Conservation (phyloP, 345 rosid genomes). For the Hibiscus syriacus region DNA sequence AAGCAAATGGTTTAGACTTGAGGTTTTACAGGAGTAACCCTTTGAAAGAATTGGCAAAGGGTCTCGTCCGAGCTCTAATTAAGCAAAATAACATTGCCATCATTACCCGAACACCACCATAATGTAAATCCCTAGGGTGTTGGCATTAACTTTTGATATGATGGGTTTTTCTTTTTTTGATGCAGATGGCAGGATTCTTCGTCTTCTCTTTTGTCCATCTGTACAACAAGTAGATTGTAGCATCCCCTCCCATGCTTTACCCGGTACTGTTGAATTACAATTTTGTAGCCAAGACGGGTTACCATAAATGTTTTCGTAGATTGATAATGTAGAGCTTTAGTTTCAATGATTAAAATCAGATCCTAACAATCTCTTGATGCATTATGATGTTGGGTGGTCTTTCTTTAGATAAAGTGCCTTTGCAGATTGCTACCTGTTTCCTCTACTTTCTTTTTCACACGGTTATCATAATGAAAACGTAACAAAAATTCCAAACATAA, state of each 20-base stretch:
- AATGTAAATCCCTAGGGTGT: background rate
- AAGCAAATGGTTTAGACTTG: too few relatives aligned
- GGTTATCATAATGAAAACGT: too few relatives aligned
- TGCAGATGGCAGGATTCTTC: constrained; percentile 80
- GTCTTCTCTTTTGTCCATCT: constrained; percentile 59
- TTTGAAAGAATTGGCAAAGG: background rate
- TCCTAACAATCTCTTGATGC: background rate
- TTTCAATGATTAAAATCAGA: background rate
- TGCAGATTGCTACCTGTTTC: background rate
- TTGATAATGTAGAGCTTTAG: background rate
- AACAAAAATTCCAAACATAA: too few relatives aligned
- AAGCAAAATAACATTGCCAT: too few relatives aligned
- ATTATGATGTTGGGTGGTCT: background rate
- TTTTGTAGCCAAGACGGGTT: background rate
- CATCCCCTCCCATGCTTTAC: background rate
- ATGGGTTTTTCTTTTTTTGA: background rate
- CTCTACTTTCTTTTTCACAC: too few relatives aligned
- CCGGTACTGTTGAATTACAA: background rate
- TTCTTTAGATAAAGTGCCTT: background rate
- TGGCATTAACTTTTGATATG: background rate
- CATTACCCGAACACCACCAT: too few relatives aligned
- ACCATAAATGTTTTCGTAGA: background rate
- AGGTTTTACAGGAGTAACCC: background rate
- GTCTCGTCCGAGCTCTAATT: too few relatives aligned
- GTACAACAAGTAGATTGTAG: constrained; percentile 42